phyloP scores from a whole-genome alignment of 2,329 filamentous ascomycete species.

The Helminthosporium solani region DNA sequence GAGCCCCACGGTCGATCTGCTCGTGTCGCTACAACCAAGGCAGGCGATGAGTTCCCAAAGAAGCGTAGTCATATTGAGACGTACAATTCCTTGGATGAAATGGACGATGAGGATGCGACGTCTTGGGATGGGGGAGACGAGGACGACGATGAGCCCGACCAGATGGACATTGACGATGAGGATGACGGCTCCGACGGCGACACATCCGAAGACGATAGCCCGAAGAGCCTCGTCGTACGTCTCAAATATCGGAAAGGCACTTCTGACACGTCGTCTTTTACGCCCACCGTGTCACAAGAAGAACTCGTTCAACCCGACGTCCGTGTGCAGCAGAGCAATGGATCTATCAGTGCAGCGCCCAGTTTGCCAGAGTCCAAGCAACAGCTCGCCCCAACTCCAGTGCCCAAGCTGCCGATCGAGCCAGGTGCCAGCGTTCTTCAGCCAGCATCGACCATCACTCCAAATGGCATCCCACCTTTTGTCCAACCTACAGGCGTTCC shows the following conservation, averaged over 20 bases:
- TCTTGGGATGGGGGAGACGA: constrained; percentile 74
- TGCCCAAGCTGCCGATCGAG: not conserved
- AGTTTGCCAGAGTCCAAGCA: not conserved
- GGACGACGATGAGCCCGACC: constrained; percentile 69
- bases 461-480: constrained; percentile 10
- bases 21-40: constrained; percentile 29
- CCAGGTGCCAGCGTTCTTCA: not conserved
- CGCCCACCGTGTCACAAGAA: not conserved
- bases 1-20: constrained; percentile 51
- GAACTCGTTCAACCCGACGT: not conserved
- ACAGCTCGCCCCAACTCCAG: not conserved
- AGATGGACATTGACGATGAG: constrained; percentile 60
- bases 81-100: constrained; percentile 63
- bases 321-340: not conserved
- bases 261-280: constrained; percentile 4
- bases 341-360: no score
- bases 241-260: constrained; percentile 47
- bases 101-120: constrained; percentile 64
- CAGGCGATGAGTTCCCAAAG: constrained; percentile 22
- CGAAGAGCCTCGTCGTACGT: constrained; percentile 71
- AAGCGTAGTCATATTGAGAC: constrained; percentile 48
- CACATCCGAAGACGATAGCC: constrained; percentile 46
- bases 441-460: not conserved
- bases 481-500: constrained; percentile 2
- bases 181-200: constrained; percentile 51